Evolutionary conservation across 2,329 filamentous ascomycete species (phyloP).

Genomic region (Alternaria sp.): DNA sequence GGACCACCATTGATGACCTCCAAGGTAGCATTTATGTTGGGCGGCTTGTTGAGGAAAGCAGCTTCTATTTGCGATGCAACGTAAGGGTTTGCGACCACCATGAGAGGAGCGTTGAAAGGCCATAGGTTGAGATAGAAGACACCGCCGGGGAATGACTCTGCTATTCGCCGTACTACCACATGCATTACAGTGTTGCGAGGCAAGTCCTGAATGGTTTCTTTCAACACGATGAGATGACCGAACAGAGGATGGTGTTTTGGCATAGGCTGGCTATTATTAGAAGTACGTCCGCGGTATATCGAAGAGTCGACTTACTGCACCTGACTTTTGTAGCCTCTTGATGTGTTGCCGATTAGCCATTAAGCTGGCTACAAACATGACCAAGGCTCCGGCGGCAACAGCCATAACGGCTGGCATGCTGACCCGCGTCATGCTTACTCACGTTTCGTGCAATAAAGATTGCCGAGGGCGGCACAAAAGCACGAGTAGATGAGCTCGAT

Average conservation of each 20-base stretch:
- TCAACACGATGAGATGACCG: slow-evolving; percentile 18
- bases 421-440: slow-evolving; percentile 3
- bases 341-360: slow-evolving; percentile 7
- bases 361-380: slow-evolving; percentile 2
- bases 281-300: not conserved
- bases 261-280: slow-evolving; percentile 17
- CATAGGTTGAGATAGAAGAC: slow-evolving; percentile 26
- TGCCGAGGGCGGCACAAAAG: not conserved
- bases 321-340: not conserved
- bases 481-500: not conserved
- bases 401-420: slow-evolving; percentile 4
- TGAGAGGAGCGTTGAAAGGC: slow-evolving; percentile 19
- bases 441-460: not conserved
- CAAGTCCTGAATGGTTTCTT: slow-evolving; percentile 6
- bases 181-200: slow-evolving; percentile 14
- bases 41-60: slow-evolving; percentile 14
- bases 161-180: slow-evolving; percentile 8
- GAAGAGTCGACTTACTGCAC: slow-evolving; percentile 2
- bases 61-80: slow-evolving; percentile 14
- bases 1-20: slow-evolving; percentile 9
- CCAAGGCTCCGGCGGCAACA: slow-evolving; percentile 1
- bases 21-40: slow-evolving; percentile 26
- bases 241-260: slow-evolving; percentile 14
- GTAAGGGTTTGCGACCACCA: slow-evolving; percentile 13
- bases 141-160: slow-evolving; percentile 32